Evolutionary conservation across 257 asterid genomes (phyloP).

Genomic region (Gynochthodes officinalis): DNA sequence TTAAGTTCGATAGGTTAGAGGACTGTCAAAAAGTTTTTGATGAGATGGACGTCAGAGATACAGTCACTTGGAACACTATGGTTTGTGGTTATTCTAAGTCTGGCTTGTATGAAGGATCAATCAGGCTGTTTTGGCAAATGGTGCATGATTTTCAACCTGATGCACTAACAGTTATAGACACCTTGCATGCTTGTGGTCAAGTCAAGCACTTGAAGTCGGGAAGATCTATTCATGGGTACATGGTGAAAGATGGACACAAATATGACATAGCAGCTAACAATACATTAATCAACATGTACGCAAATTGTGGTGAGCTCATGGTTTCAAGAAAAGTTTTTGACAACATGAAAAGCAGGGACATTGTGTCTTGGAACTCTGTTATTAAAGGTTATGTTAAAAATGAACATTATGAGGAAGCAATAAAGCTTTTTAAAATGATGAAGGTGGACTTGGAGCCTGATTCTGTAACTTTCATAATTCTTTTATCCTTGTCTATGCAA

Average conservation of each 20-base stretch:
- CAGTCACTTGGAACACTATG: conserved; percentile 71
- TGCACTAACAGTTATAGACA: conserved; percentile 54
- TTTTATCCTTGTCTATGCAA: conserved; percentile 49
- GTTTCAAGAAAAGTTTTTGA: conserved; percentile 58
- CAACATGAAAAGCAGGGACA: conserved; percentile 51
- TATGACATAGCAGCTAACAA: conserved; percentile 48
- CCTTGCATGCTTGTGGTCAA: conserved; percentile 68
- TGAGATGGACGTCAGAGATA: conserved; percentile 62
- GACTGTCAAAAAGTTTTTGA: conserved; percentile 44
- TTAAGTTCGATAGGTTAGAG: conserved; percentile 48
- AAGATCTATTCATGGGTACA: conserved; percentile 53
- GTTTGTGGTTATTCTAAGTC: conserved; percentile 57
- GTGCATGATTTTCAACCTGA: conserved; percentile 50
- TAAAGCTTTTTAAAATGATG: conserved; percentile 52
- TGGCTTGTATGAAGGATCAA: conserved; percentile 50
- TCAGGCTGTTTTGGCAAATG: conserved; percentile 53
- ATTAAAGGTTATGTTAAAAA: conserved; percentile 55
- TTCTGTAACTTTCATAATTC: conserved; percentile 51
- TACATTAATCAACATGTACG: conserved; percentile 69
- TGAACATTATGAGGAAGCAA: conserved; percentile 46
- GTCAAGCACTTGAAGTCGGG: conserved; percentile 57
- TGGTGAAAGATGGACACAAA: conserved; percentile 49
- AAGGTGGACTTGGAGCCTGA: conserved; percentile 51
- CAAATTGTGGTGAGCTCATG: conserved; percentile 62
- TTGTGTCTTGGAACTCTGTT: conserved; percentile 79